Base-by-base conservation (phyloP, 1,284 basidiomycete species). In the Sporisorium reilianum region DNA sequence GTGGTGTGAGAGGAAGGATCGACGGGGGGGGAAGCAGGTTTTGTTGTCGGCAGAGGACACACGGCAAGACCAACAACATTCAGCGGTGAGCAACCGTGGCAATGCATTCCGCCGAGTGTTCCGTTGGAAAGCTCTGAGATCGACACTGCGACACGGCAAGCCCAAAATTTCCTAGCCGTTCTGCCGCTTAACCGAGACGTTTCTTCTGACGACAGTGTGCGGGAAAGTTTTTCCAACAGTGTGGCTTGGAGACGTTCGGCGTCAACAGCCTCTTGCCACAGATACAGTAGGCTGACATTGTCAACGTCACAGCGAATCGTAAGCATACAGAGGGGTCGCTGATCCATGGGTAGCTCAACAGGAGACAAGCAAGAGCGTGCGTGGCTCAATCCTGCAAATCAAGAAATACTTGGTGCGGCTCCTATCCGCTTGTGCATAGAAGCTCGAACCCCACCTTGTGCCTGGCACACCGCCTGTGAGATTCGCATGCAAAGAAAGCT, bases 111-210 rank as follows among this genome's bases (percentile, higher is more conserved):
- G 20, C 4, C 20, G n/a, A n/a, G n/a, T n/a, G 3, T 57, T 63
- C 56, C 66, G 60, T 63, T 52, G 55, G 60, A 64, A n/a, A 44
- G 18, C 46, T 51, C 10, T 5, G 16, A 38, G 36, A 38, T 38
- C 36, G 9, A 38, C 36, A 38, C 36, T 5, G 26, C 12, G 23
- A 12, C 6, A n/a, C n/a, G n/a, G n/a, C n/a, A n/a, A n/a, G n/a
- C n/a, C n/a, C n/a, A 48, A 28, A 42, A 50, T 34, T 42, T 58
- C 55, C 7, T 38, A 51, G 45, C 38, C 50, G 26, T 38, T 28
- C 26, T 12, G 12, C 16, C 22, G n/a, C 2, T 2, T 55, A 45
- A 30, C 55, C 60, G 60, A 68, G 60, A 26, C 28, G 32, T 42
- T 55, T 56, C 55, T 62, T 61, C 52, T 26, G 18, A 60, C 26